Evolutionary conservation across 495 filamentous ascomycete genomes (phyloP), one percentile per base, ranked within the genome.

Genomic region (Penicillium bovifimosum): DNA sequence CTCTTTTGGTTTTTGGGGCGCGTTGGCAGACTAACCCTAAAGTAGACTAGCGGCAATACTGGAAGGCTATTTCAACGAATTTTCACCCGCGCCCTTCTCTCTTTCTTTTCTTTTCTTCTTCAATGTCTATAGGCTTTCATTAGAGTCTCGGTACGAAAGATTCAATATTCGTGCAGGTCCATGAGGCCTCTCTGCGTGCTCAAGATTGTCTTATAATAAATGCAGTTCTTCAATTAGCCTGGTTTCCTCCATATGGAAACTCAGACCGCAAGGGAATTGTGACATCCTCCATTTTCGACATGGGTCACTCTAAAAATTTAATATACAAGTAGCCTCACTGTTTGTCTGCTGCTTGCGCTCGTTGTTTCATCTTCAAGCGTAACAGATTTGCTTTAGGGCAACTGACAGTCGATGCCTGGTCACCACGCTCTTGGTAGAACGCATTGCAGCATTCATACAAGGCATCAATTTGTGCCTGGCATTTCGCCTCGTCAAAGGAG

Each of bases 101-200:
- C 80, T 70, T 62, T 66, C 57, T 72, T 71, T 72, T 67, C 78
- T 75, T 80, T 81, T 72, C 76, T 77, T 73, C 72, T 69, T 74
- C 89, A 75, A 92, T 95, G 86, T 93, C 85, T 78, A 73, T 86
- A 93, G 91, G 85, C 87, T 84, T 80, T 89, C 89, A 90, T 92
- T 98, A 98, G 93, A 98, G 93, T 98, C 93, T 95, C 93, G 93
- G 88, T 85, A 83, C 84, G 88, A 85, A 89, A 81, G 34, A 67
- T 70, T 93, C 90, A 87, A 78, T 96, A 81, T 90, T 91, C 91
- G 83, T 88, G 87, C 88, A 95, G 90, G 82, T 87, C 86, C 81
- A 71, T 70, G 71, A 78, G 84, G 80, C 80, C 86, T 92, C 84
- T 80, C 64, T 69, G 90, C 93, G 93, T 89, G 93, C 93, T 98